Conservation (phyloP, 2,329 filamentous ascomycete genomes). For the Xylaria sp. region DNA sequence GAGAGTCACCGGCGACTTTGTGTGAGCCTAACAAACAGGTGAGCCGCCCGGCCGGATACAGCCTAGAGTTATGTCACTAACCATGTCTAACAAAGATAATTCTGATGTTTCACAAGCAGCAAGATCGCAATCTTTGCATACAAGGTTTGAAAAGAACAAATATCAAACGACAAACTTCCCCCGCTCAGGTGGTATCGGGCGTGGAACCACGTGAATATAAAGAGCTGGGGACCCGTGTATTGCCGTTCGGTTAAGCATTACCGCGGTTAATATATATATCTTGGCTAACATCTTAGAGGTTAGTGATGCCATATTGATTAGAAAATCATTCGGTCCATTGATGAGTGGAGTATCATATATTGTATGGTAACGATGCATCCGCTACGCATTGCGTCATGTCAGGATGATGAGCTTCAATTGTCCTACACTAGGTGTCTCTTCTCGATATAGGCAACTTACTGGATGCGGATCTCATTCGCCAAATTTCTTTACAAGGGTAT, state of each 20-base stretch:
- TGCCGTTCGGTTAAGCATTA: conserved; percentile 12
- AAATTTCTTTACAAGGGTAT: too few relatives aligned
- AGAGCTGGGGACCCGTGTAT: neutral
- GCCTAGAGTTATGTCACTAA: neutral
- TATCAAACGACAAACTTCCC: neutral
- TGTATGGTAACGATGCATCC: neutral
- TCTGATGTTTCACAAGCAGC: neutral
- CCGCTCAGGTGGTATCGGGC: conserved; percentile 3
- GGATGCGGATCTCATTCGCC: too few relatives aligned
- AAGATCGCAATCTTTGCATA: too few relatives aligned
- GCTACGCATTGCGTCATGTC: neutral
- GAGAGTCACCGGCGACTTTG: conserved; percentile 38
- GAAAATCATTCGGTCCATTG: neutral
- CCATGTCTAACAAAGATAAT: conserved; percentile 17
- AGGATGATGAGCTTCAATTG: neutral
- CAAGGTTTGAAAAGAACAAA: neutral
- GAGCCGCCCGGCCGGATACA: neutral
- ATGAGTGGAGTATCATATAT: neutral
- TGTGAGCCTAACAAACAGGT: conserved; percentile 14
- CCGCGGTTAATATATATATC: neutral
- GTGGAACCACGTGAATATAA: neutral
- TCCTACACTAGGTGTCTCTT: neutral
- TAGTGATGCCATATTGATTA: neutral
- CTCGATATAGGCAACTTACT: too few relatives aligned
- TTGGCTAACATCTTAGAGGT: neutral